Percentiles rank a stretch among this genome's conserved stretches.
phyloP scores from a whole-genome alignment of 345 rosid genomes.

The Murraya koenigii region DNA sequence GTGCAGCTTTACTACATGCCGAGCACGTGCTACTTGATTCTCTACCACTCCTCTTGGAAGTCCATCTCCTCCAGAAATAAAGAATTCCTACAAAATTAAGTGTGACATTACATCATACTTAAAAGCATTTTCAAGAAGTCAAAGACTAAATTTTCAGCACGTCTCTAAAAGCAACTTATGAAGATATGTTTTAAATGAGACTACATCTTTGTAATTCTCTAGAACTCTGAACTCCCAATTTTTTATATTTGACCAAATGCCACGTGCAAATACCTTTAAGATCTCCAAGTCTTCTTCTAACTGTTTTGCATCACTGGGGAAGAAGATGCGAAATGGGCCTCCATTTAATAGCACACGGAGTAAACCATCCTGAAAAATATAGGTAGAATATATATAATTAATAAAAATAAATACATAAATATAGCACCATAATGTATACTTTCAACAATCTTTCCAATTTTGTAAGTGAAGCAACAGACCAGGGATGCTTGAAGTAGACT shows the following conservation, averaged over 20 bases:
- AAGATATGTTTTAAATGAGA: neutral
- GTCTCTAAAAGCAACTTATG: neutral
- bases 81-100: conserved; percentile 61
- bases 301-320: conserved; percentile 65
- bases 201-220: neutral
- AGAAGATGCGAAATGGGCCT: conserved; percentile 71
- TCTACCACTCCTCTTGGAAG: conserved; percentile 98
- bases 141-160: neutral
- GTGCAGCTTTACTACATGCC: conserved; percentile 71
- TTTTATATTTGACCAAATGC: neutral
- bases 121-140: neutral
- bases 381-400: too few relatives aligned
- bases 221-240: neutral
- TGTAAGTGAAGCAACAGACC: conserved; percentile 44
- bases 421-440: conserved; percentile 15
- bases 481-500: conserved; percentile 94
- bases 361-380: conserved; percentile 69
- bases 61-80: conserved; percentile 95
- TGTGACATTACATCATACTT: neutral
- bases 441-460: conserved; percentile 2
- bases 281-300: conserved; percentile 85
- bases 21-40: conserved; percentile 85
- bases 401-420: neutral
- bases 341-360: conserved; percentile 88
- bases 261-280: conserved; percentile 58